Base-by-base conservation (phyloP, 2,329 filamentous ascomycete species). In the Claviceps sp. region DNA sequence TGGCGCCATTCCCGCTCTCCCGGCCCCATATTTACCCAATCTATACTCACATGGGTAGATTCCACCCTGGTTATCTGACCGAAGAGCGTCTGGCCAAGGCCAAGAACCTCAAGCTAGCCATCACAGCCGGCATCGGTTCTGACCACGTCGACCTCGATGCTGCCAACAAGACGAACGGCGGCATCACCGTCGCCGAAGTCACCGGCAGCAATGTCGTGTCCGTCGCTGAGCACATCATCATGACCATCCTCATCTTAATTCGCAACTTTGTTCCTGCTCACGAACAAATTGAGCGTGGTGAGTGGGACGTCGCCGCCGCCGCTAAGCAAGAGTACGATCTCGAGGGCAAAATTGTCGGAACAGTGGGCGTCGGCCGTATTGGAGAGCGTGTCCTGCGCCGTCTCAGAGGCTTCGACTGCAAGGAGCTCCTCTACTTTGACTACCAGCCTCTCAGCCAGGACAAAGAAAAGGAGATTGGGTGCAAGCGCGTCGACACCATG, bases 241-340 rank as follows among this genome's bases (percentile, higher is more conserved):
- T 98, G 93, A 98, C 93, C 69, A 97, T 97, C 72, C 86, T 98
- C 50, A 72, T 84, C 58, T 85, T 98, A 50, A 85, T 97, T 69
- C 90, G 93, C 76, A 98, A 98, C 85, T 98, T 96, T 66, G 89
- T 95, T 50, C 93, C 93, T 59, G 90, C 93, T 50, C 93, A 97
- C 76, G 90, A 97, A 78, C 83, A 88, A 79, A 86, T 98, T 65
- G 78, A 83, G 70, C 72, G 74, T 54, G 93, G 93, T 58, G 87
- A 95, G 56, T 98, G 93, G 93, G 79, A 98, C 67, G 93, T 98
- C 50, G 93, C 93, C 55, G 90, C 80, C 51, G 91, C 90, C 26
- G 93, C 93, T 68, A 97, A 97, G 85, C 90, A 95, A 75, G 91
- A 97, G 78, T 98, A 84, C 70, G 93, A 98, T 66, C 84, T 98